These are phyloP conservation scores for Penicillium sp. DNA, from an alignment of 2,329 filamentous ascomycete species.

Conservation along the genomic window DNA sequence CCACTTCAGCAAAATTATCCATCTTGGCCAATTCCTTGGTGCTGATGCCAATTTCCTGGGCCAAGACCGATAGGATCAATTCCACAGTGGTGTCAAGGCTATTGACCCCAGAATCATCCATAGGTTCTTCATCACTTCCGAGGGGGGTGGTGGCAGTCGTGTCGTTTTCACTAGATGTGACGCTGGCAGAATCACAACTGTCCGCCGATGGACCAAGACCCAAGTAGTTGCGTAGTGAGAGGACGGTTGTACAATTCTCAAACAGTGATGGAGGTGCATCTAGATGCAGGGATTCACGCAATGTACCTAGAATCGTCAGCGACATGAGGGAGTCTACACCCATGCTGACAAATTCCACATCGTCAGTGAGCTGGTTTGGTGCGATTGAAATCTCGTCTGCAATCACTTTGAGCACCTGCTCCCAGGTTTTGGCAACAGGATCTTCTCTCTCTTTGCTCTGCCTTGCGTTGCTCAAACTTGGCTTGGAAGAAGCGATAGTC, in stretches of 20 bases:
- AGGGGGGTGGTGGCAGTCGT: background rate
- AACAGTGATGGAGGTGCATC: background rate
- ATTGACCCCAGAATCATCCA: background rate
- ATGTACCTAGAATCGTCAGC: background rate
- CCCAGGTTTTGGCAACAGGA: too few relatives aligned
- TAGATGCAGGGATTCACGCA: background rate
- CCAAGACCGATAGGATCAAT: background rate
- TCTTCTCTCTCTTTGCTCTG: too few relatives aligned
- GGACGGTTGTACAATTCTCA: background rate
- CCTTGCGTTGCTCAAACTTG: too few relatives aligned
- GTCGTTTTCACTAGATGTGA: background rate
- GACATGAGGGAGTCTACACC: background rate
- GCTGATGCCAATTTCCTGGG: background rate
- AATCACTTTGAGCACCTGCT: background rate
- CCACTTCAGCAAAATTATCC: background rate
- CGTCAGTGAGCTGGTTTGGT: background rate
- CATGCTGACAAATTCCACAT: background rate
- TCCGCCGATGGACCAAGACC: background rate
- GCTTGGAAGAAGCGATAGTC: too few relatives aligned
- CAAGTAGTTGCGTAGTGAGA: background rate
- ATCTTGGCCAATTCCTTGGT: background rate
- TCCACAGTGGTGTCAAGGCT: background rate
- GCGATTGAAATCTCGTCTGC: background rate
- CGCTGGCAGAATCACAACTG: background rate
- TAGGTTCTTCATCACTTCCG: background rate